Evolutionary conservation across 2,329 filamentous ascomycete genomes (phyloP), one percentile per base, ranked within the genome.

Genomic region (Penicillium sp.): DNA sequence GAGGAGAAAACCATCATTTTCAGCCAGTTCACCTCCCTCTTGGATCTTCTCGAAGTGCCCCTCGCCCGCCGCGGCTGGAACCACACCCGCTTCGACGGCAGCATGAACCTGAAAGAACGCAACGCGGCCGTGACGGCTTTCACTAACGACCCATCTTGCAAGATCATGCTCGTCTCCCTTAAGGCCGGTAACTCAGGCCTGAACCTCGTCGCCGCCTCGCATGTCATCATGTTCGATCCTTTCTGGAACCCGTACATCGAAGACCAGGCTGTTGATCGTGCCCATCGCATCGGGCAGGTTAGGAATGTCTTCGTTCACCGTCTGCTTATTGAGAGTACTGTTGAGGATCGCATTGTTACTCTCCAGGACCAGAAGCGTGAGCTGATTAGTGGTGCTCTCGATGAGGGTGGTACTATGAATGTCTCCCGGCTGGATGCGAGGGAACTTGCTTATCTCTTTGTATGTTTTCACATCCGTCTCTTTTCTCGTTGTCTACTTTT

Each of bases 171-270:
- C 3, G 83, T 92, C 2, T 91, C 88, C 1, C 78, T 93, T 46
- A 90, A 90, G 65, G 89, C 90, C 1, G 90, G 90, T 34, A 93
- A 93, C 64, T 86, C 91, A 0, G 92, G 92, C 1, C 82, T 97
- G 44, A 97, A 97, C 67, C 80, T 97, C 23, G 90, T 88, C 38
- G 84, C 86, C 18, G 92, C 91, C 0, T 90, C 86, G 1, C 87
- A 91, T 60, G 90, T 96, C 62, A 90, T 97, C 71, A 89, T 96
- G 60, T 85, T 96, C 68, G 91, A 96, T 68, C 91, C 91, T 0
- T 96, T 95, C 76, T 96, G 91, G 90, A 97, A 96, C 60, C 92
- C 91, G 0, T 96, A 88, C 68, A 88, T 95, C 46, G 92, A 96
- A 74, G 90, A 91, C 73, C 92, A 97, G 74, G 92, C 92, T 4